Percentiles rank a stretch among this genome's conserved stretches.
phyloP scores from a whole-genome alignment of 225 moss, liverwort and hornwort genomes.

The Marchantia polymorpha region DNA sequence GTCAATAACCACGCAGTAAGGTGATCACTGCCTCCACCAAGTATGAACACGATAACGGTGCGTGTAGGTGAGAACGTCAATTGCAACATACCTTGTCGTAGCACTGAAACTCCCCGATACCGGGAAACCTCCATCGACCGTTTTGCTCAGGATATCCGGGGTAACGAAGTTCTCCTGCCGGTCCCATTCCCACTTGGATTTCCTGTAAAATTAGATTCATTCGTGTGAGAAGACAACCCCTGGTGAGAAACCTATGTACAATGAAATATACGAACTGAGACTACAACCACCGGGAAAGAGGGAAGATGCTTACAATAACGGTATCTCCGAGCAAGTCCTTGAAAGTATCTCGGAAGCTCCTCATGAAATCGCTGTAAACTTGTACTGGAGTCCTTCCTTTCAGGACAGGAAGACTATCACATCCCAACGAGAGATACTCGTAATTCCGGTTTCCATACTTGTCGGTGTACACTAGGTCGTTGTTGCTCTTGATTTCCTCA shows the following conservation, averaged over 20 bases:
- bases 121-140: conserved; percentile 45
- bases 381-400: conserved; percentile 37
- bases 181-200: conserved; percentile 43
- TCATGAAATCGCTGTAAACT: conserved; percentile 43
- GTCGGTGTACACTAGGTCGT: conserved; percentile 39
- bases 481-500: conserved; percentile 23
- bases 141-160: conserved; percentile 38
- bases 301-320: conserved; percentile 12
- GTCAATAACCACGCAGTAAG: no score
- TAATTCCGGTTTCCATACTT: conserved; percentile 29
- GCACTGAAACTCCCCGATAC: conserved; percentile 47
- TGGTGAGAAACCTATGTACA: neutral
- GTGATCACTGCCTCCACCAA: neutral
- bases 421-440: conserved; percentile 34
- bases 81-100: conserved; percentile 44
- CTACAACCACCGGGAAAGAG: neutral
- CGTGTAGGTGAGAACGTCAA: neutral
- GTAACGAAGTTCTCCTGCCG: conserved; percentile 43
- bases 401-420: conserved; percentile 29
- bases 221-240: neutral
- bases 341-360: conserved; percentile 34
- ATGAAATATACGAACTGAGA: neutral
- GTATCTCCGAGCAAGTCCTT: conserved; percentile 26
- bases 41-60: neutral
- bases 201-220: conserved; percentile 12